Evolutionary conservation across 805 yeast species (phyloP).

Genomic region (Monosporozyma solicola): DNA sequence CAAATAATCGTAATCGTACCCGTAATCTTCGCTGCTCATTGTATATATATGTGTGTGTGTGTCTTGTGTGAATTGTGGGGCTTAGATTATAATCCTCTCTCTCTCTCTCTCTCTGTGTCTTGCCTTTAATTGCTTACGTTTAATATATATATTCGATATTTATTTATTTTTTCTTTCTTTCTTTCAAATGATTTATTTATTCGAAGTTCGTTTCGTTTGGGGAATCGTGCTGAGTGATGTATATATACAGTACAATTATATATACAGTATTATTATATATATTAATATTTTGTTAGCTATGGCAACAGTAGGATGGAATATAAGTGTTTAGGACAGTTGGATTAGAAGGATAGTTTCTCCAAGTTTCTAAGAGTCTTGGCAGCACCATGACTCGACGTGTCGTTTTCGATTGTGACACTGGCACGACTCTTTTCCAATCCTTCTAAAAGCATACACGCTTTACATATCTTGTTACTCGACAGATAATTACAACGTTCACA

Average conservation of each 20-base stretch:
- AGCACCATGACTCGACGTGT: conserved; percentile 13
- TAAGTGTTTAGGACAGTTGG: background rate
- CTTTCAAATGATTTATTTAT: background rate
- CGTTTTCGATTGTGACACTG: conserved; percentile 47
- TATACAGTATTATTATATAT: too few relatives aligned
- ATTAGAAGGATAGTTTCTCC: conserved; percentile 1
- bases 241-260: too few relatives aligned
- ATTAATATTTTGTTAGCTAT: too few relatives aligned
- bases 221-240: background rate
- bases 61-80: background rate
- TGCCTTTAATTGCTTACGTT: background rate
- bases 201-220: background rate
- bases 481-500: conserved; percentile 90
- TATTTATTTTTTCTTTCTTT: background rate
- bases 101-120: background rate
- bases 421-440: conserved; percentile 77
- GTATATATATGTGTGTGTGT: background rate
- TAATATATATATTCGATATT: background rate
- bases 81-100: background rate
- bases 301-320: background rate
- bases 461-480: conserved; percentile 80
- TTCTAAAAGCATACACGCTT: conserved; percentile 82
- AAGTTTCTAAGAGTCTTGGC: conserved; percentile 3
- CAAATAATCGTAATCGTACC: conserved; percentile 80
- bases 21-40: conserved; percentile 51